These are phyloP conservation scores for Boletus rufocinnamomeus DNA, from an alignment of 768 basidiomycete species.

Conservation along the genomic window DNA sequence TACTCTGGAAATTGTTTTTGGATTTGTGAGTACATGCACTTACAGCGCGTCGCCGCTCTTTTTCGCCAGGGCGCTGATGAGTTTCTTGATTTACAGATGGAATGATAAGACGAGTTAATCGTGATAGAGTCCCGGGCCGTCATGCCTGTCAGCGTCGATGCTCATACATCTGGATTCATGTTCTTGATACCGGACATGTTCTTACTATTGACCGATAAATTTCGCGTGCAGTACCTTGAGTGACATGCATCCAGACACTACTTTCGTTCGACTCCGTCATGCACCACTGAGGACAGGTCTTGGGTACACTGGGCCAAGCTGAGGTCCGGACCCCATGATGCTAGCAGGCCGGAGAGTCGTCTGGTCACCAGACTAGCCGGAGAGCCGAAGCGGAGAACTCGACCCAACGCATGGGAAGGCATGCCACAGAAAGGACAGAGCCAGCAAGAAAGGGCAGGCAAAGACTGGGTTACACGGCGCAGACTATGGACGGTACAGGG, in stretches of 20 bases:
- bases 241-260: neutral
- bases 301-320: too few species aligned
- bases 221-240: neutral
- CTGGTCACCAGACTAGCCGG: too few species aligned
- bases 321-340: too few species aligned
- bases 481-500: neutral
- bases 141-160: neutral
- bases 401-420: too few species aligned
- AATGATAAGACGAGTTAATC: conserved; percentile 32
- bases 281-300: too few species aligned
- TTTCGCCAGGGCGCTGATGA: neutral
- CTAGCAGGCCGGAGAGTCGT: too few species aligned
- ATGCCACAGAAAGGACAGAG: too few species aligned
- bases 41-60: neutral
- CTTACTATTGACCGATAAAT: neutral
- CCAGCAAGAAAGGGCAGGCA: too few species aligned
- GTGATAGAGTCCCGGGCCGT: neutral
- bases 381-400: too few species aligned
- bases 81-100: conserved; percentile 29
- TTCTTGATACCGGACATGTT: neutral
- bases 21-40: conserved; percentile 65
- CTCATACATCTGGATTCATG: neutral
- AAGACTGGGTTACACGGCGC: too few species aligned
- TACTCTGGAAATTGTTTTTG: conserved; percentile 89
- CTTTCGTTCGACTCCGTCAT: neutral